Base-by-base conservation (phyloP, 192 early-diverging fungal species). In the Anaeromyces robustus region DNA sequence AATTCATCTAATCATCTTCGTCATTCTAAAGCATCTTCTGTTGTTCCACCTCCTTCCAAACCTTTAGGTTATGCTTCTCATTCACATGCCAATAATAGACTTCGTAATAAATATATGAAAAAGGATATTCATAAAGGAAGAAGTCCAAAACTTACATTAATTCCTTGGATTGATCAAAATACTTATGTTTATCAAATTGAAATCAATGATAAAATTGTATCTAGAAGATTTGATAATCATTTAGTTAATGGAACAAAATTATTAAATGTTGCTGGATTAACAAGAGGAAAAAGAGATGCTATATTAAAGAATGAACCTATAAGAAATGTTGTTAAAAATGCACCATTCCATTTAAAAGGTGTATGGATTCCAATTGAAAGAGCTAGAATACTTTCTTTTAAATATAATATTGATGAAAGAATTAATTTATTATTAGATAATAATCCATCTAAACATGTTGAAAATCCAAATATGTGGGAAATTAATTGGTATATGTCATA, bases 191-290 rank as follows among this genome's bases (percentile, higher is more conserved):
- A 68, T 68, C 52, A 68, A 68, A n/a, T 68, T 68, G 52, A 68
- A 68, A 68, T 68, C 26, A 26, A 26, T 4, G 52, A 68, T 26
- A 68, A 68, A n/a, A 68, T 68, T 68, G 52, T 68, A 26, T 68
- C 52, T 9, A 18, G 52, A 22, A 1, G 52, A 90, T 32, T 87
- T 92, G 94, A 95, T 81, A 93, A 95, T 85, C 88, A 94, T 80
- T 93, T 94, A 92, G 92, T 94, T 77, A 94, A 95, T 84, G 93
- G 94, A 30, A 95, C 94, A 19, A 95, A 95, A 85, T 86, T 95
- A 77, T 87, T 95, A 30, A 95, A 95, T 85, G 93, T 95, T 29
- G 92, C 92, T 14, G 93, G 93, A 41, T 94, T 95, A 93, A 93
- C 94, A 78, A 92, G 94, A 30, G 94, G 94, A 77, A 94, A 94